Percentiles rank a stretch among this genome's conserved stretches.
Conservation (phyloP, 2,329 filamentous ascomycete genomes). For the Ciborinia camelliae region DNA sequence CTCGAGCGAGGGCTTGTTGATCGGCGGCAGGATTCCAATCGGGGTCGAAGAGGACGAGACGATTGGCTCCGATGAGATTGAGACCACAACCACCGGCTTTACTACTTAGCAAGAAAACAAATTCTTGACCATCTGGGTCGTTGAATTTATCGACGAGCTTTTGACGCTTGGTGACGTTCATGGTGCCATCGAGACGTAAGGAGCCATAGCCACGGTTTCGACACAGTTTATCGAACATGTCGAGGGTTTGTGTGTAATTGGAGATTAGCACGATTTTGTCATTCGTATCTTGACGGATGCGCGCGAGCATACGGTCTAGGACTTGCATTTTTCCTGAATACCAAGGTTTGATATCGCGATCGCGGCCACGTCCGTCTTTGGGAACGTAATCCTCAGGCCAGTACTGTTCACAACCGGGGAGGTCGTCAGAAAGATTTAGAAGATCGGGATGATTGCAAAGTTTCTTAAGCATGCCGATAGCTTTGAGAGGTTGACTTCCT, state of each 20-base stretch:
- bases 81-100: conserved; percentile 97
- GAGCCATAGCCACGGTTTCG: conserved; percentile 79
- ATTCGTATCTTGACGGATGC: conserved; percentile 92
- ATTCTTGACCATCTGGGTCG: conserved; percentile 82
- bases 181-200: conserved; percentile 88
- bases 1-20: conserved; percentile 92
- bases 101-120: conserved; percentile 92
- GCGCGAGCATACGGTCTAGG: conserved; percentile 93
- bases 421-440: conserved; percentile 74
- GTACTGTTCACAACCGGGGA: conserved; percentile 79
- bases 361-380: conserved; percentile 81
- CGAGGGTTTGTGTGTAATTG: conserved; percentile 95
- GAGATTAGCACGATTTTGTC: conserved; percentile 99
- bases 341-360: conserved; percentile 90
- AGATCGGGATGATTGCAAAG: conserved; percentile 97
- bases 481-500: conserved; percentile 92
- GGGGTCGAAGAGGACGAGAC: conserved; percentile 92
- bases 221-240: conserved; percentile 89
- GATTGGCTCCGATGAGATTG: conserved; percentile 91
- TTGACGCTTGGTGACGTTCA: conserved; percentile 96
- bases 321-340: conserved; percentile 99
- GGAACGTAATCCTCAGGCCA: conserved; percentile 86
- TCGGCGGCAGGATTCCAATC: conserved; percentile 98
- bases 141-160: conserved; percentile 99
- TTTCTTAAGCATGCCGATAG: conserved; percentile 95